Base-by-base conservation (phyloP, 345 rosid species). In the Durio zibethinus region DNA sequence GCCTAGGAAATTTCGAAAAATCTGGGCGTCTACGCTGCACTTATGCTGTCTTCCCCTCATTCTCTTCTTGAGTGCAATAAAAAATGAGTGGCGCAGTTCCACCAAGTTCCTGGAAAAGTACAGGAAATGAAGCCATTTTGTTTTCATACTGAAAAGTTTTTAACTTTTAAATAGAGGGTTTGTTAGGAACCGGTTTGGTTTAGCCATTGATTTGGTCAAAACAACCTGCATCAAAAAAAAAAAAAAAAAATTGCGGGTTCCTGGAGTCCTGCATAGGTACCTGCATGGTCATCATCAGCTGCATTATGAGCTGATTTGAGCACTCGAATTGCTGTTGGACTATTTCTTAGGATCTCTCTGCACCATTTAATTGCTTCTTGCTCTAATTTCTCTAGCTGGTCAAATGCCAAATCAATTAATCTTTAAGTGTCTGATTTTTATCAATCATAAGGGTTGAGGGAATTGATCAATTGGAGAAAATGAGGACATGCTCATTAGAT, bases 251-350 rank as follows among this genome's bases (percentile, higher is more conserved):
- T n/a, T 25, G 15, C 57, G 42, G 10, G 52, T 82, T 93, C 98
- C 94, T 90, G 97, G 74, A 93, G 94, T 78, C 98, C 96, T 0
- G 99, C 94, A 64, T 93, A 96, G 35, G 98, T 98, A 62, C 98
- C 96, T 0, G 99, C 94, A 64, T 93, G 97, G 35, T 98, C 99
- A 62, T 95, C 98, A 59, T 93, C 99, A 0, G 88, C 97, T 31
- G 99, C 98, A 86, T 92, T 95, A 36, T 93, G 92, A 78, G 99
- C 87, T 67, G 99, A 87, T 81, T 95, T 95, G 36, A 93, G 94
- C 57, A 95, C 91, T 65, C 99, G 88, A 76, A 93, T 85, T 1
- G 99, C 99, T 2, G 97, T 93, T 20, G 99, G 98, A 78, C 98
- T 96, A 74, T 96, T 95, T 71, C 93, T 82, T 69, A 93, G 83